These are phyloP conservation scores for Calonectria honghensis DNA, from an alignment of 2,329 filamentous ascomycete genomes.

Conservation along the genomic window DNA sequence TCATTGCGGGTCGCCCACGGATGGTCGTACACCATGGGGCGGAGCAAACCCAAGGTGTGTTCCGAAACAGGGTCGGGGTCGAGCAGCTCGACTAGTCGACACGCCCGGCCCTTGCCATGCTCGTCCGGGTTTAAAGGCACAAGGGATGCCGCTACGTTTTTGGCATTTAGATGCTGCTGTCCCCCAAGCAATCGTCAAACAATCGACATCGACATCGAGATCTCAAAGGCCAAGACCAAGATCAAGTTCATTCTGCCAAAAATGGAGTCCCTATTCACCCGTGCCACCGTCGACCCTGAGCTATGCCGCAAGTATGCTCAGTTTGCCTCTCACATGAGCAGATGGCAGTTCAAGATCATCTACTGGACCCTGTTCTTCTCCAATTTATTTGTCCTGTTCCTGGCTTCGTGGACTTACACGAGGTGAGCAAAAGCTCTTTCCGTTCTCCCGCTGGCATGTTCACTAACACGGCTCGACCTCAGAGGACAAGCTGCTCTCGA, in stretches of 20 bases:
- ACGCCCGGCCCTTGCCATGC: slow-evolving; percentile 33
- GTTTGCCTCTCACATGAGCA: slow-evolving; percentile 65
- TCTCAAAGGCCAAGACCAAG: not conserved
- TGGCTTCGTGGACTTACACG: slow-evolving; percentile 60
- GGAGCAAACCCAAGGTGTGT: slow-evolving; percentile 18
- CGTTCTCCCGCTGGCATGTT: not conserved
- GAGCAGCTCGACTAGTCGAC: slow-evolving; percentile 7
- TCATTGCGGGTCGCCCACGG: slow-evolving; percentile 26
- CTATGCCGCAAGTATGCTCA: slow-evolving; percentile 64
- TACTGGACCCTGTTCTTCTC: slow-evolving; percentile 68
- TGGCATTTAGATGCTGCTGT: slow-evolving; percentile 22
- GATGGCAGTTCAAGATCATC: slow-evolving; percentile 66
- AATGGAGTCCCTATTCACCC: slow-evolving; percentile 49
- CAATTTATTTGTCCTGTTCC: slow-evolving; percentile 66
- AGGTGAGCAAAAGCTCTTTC: slow-evolving; percentile 3
- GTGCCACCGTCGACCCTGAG: slow-evolving; percentile 46
- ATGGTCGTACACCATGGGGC: slow-evolving; percentile 37
- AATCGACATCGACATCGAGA: slow-evolving; percentile 6
- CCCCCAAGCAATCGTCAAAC: slow-evolving; percentile 19
- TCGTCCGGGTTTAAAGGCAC: slow-evolving; percentile 34
- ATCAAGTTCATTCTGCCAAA: not conserved
- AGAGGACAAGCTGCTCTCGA: slow-evolving; percentile 63
- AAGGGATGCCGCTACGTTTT: slow-evolving; percentile 26
- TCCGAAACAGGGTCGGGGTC: slow-evolving; percentile 36
- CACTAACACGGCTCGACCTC: slow-evolving; percentile 27